Conservation (phyloP, 2,329 filamentous ascomycete genomes). For the Aspergillus novofumigatus region DNA sequence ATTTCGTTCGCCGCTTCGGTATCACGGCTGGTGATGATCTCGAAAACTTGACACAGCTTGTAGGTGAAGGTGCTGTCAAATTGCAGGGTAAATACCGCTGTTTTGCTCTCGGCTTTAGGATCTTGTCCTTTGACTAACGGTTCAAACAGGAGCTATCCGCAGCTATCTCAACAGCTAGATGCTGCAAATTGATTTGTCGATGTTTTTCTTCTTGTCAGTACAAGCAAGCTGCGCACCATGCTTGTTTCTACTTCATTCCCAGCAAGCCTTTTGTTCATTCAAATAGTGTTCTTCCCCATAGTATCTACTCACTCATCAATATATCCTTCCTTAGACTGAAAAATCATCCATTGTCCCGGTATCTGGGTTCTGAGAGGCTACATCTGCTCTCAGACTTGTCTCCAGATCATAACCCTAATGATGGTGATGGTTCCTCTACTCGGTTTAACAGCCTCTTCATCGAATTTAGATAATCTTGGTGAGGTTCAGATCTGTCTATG, state of each 20-base stretch:
- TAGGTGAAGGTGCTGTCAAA: slow-evolving; percentile 80
- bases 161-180: slow-evolving; percentile 47
- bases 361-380: not conserved
- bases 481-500: not conserved
- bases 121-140: slow-evolving; percentile 7
- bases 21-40: slow-evolving; percentile 94
- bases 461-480: not conserved
- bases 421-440: no score
- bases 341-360: not conserved
- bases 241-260: not conserved
- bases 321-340: not conserved
- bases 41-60: slow-evolving; percentile 76
- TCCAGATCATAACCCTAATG: no score
- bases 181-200: slow-evolving; percentile 8
- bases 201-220: not conserved
- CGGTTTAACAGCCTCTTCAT: no score
- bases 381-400: not conserved
- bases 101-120: not conserved
- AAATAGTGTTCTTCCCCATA: not conserved
- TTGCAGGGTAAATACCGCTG: slow-evolving; percentile 61
- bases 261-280: not conserved
- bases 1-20: slow-evolving; percentile 92
- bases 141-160: slow-evolving; percentile 41
- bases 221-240: not conserved
- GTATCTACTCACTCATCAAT: not conserved